Base-by-base conservation (phyloP, 2,329 filamentous ascomycete species). In the Arthrinium puccinioides region DNA sequence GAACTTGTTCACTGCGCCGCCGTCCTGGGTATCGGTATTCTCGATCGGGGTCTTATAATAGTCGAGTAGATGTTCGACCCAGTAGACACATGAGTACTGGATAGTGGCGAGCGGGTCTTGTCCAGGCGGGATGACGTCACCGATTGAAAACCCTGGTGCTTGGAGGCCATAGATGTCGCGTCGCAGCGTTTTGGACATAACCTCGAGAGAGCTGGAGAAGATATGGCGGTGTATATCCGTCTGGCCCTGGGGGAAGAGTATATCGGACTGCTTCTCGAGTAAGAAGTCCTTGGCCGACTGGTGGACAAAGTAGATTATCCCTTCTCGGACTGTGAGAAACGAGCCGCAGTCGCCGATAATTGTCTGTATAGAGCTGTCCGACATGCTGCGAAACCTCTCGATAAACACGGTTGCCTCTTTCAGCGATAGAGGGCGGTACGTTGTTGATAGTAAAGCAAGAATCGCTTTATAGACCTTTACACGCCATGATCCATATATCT, bases 281-380 rank as follows among this genome's bases (percentile, higher is more conserved):
- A 71, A 38, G 41, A 53, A 64, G 14, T 69, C 64, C 42, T 66
- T 65, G 0, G 62, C 66, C 5, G 63, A 67, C 39, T 64, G 57
- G 40, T 69, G 63, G 1, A 69, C 52, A 42, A 66, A 57, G 31
- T 50, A 57, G 6, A 67, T 32, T 1, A 21, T 42, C 2, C 27
- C 40, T 1, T 59, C 36, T 24, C 47, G 49, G 20, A 62, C n/a
- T 2, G 52, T 62, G 1, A 69, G 44, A 36, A 69, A 64, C 5
- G 60, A 69, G 14, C 62, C 59, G 42, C 60, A 69, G 4, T 40
- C n/a, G 2, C 42, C 21, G 10, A 68, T 47, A 6, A 64, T 45
- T 13, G 8, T 13, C 23, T 25, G 23, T 25, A 25, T 9, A 9
- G 11, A 30, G n/a, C 9, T 15, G 2, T 41, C 35, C 15, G 37